phyloP scores from a whole-genome alignment of 306 rosid genomes.

The Macrotyloma uniflorum region DNA sequence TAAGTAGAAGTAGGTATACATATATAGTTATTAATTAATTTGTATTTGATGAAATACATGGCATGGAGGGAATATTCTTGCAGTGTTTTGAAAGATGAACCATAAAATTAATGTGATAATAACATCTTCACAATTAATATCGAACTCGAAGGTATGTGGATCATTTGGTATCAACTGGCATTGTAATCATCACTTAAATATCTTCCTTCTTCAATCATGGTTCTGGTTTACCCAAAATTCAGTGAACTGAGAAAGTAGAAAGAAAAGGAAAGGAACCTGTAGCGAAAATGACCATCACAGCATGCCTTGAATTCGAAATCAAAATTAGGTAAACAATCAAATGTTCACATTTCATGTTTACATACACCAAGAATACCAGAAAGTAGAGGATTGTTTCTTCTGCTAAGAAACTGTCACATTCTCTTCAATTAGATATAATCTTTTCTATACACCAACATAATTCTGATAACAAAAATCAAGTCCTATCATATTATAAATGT shows the following conservation, averaged over 20 bases:
- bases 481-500: too few species aligned
- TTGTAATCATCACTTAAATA: neutral
- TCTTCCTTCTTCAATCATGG: neutral
- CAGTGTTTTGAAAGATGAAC: too few species aligned
- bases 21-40: too few species aligned
- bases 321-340: neutral
- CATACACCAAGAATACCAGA: neutral
- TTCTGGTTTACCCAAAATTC: neutral
- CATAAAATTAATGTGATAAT: neutral
- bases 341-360: neutral
- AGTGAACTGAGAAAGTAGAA: neutral
- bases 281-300: neutral
- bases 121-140: neutral
- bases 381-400: neutral
- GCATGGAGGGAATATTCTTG: too few species aligned
- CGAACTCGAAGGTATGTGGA: neutral
- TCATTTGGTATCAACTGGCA: neutral
- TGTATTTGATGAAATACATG: too few species aligned
- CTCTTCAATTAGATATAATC: too few species aligned
- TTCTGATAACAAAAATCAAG: too few species aligned
- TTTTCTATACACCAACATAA: too few species aligned
- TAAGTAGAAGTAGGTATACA: too few species aligned
- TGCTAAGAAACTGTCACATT: too few species aligned
- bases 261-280: neutral
- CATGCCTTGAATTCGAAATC: neutral